A percentile compares a stretch with the other conserved stretches of the same genome.
These are phyloP conservation scores for Strobilomyces echinocephalus DNA, from an alignment of 768 basidiomycete species.

Conservation along the genomic window DNA sequence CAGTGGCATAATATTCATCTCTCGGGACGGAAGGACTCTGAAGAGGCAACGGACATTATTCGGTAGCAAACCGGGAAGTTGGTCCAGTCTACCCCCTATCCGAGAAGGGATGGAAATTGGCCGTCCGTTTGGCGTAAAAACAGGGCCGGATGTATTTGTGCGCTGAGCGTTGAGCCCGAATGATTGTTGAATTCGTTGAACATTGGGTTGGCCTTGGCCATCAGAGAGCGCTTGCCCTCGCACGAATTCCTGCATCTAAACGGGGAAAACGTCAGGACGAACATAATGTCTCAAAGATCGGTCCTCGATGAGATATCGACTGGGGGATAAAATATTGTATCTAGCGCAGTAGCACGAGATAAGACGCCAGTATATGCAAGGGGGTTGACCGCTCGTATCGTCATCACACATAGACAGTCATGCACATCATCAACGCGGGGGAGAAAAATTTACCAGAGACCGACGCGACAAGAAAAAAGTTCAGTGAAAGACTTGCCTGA, in stretches of 20 bases:
- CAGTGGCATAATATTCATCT: slow-evolving; percentile 32
- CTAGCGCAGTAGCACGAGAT: slow-evolving; percentile 7
- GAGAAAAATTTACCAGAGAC: slow-evolving; percentile 15
- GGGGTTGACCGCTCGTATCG: slow-evolving; percentile 17
- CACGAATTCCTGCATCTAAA: slow-evolving; percentile 43
- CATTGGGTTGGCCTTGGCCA: slow-evolving; percentile 34
- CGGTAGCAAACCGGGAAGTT: slow-evolving; percentile 28
- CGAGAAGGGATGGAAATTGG: slow-evolving; percentile 35
- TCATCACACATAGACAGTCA: slow-evolving; percentile 10
- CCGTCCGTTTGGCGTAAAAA: slow-evolving; percentile 30
- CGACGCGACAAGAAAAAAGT: slow-evolving; percentile 8
- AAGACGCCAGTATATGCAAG: slow-evolving; percentile 14
- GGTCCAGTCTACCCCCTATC: slow-evolving; percentile 36
- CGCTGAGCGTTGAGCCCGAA: slow-evolving; percentile 35
- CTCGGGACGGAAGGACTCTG: slow-evolving; percentile 24
- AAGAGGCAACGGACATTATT: slow-evolving; percentile 34
- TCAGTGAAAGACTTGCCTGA: slow-evolving; percentile 40
- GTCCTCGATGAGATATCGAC: slow-evolving; percentile 4
- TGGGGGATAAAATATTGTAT: neutral
- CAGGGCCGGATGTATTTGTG: slow-evolving; percentile 33
- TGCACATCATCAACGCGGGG: slow-evolving; percentile 12
- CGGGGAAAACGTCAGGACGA: slow-evolving; percentile 26
- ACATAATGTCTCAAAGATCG: neutral
- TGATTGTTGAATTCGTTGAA: slow-evolving; percentile 42
- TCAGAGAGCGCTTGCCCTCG: slow-evolving; percentile 40